A percentile compares a stretch with the other conserved stretches of the same genome.
These are phyloP conservation scores for Oryza meyeriana DNA, from an alignment of 176 grass and related monocot species.

Conservation along the genomic window DNA sequence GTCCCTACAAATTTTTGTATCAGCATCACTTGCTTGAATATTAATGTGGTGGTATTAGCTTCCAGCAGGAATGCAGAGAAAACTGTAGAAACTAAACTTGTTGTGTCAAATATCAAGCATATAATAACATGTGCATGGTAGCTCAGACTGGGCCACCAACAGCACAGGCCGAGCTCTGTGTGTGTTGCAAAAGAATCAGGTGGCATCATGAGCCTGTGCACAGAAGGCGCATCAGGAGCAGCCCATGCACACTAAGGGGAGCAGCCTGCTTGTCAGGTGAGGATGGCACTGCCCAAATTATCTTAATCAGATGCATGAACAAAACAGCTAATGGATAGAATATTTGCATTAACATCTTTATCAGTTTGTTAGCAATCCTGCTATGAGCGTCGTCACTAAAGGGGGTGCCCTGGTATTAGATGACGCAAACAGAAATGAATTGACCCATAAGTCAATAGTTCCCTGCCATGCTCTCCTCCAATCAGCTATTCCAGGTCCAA, in stretches of 20 bases:
- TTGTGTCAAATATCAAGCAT: neutral
- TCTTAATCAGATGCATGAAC: neutral
- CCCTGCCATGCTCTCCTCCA: neutral
- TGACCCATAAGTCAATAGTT: neutral
- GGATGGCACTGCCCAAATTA: neutral
- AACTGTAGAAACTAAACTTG: neutral
- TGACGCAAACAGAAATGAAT: neutral
- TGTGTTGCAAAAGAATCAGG: neutral
- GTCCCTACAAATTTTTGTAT: conserved; percentile 64
- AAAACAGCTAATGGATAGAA: neutral
- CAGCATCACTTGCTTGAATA: conserved; percentile 4
- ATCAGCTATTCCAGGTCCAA: neutral
- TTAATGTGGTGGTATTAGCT: neutral
- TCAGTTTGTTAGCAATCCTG: neutral
- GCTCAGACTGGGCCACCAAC: neutral
- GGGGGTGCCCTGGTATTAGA: neutral
- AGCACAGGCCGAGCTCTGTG: neutral
- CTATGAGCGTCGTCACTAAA: neutral
- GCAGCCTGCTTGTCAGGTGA: neutral
- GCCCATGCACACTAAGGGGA: neutral
- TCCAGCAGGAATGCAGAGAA: neutral
- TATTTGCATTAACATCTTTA: neutral
- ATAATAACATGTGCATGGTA: neutral
- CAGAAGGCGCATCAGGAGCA: neutral
- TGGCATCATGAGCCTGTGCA: neutral